Evolutionary conservation across 1,284 basidiomycete genomes (phyloP), one percentile per base, ranked within the genome.

Genomic region (Chalciporus sp.): DNA sequence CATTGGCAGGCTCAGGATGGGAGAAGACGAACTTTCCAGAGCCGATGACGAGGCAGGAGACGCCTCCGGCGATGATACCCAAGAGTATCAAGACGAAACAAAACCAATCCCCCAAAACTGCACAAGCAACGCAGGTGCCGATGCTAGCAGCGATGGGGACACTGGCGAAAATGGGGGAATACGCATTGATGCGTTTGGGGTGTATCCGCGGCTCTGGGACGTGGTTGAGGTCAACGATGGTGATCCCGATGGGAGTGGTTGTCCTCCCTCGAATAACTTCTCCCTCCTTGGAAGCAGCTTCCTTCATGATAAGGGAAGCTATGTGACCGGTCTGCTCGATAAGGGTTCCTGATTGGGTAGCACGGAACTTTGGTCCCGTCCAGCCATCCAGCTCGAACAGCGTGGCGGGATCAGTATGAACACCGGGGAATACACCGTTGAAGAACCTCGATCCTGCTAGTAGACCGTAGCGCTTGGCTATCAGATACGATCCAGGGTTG

Each of bases 51-150:
- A 61, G 41, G 46, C 61, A 60, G 8, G 61, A 62, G 12, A 71
- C 3, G 2, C 69, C 69, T 16, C 58, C 68, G 23, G 68, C 59
- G n/a, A 70, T 1, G 12, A 72, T 68, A 1, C 69, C 71, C 2
- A 63, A 29, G 6, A 70, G 52, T 41, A 72, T 70, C 61, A 70
- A 56, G 5, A 49, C 47, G 14, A 60, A 64, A 20, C 62, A 61
- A 40, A 55, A 67, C 65, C 65, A 70, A 23, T 70, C 69, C 9
- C n/a, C 23, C n/a, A 29, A 56, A 11, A 63, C 2, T 4, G 51
- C 59, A 20, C 61, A 63, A n/a, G 51, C 16, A 2, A 48, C 52
- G 40, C 58, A 61, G 0, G 64, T 51, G 19, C 51, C 59, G 4
- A 64, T 2, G 39, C 70, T 71, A 28, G 52, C 20, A 0, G 48